Evolutionary conservation across 2,329 filamentous ascomycete genomes (phyloP).

Genomic region (Xylaria sp.): DNA sequence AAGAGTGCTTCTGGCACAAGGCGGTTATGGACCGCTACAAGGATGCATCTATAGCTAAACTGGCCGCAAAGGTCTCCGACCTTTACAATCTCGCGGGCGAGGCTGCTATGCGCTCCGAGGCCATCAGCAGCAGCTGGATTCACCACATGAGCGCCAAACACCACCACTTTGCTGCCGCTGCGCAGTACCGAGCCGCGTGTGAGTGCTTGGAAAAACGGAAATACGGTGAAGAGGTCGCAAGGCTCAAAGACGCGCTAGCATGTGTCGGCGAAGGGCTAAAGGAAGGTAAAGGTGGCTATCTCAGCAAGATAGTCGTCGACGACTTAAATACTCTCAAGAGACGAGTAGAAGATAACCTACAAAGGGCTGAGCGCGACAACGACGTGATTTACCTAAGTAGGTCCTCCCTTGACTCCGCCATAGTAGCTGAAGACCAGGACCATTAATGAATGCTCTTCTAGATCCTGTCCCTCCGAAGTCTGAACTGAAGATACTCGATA

Average conservation of each 20-base stretch:
- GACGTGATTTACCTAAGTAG: slow-evolving; percentile 90
- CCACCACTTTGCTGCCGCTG: slow-evolving; percentile 94
- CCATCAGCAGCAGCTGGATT: slow-evolving; percentile 94
- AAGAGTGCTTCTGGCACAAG: slow-evolving; percentile 99
- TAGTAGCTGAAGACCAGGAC: not conserved
- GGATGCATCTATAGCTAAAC: slow-evolving; percentile 89
- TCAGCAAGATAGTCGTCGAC: slow-evolving; percentile 82
- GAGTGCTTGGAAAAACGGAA: slow-evolving; percentile 93
- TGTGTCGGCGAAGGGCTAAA: slow-evolving; percentile 90
- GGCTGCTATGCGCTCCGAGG: slow-evolving; percentile 86
- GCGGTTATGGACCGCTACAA: slow-evolving; percentile 94
- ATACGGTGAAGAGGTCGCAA: slow-evolving; percentile 94
- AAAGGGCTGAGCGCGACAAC: slow-evolving; percentile 94
- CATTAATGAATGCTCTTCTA: slow-evolving; percentile 52
- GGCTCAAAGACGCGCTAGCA: slow-evolving; percentile 81
- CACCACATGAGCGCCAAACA: slow-evolving; percentile 98
- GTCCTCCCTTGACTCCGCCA: slow-evolving; percentile 43
- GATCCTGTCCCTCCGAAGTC: slow-evolving; percentile 86
- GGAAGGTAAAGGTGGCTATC: slow-evolving; percentile 76
- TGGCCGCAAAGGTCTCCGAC: slow-evolving; percentile 90
- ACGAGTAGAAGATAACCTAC: slow-evolving; percentile 86
- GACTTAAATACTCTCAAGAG: slow-evolving; percentile 87
- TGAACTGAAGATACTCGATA: slow-evolving; percentile 85
- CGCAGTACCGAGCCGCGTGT: slow-evolving; percentile 89
- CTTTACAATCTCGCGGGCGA: slow-evolving; percentile 88